These are phyloP conservation scores for Fusarium buharicum DNA, from an alignment of 2,329 filamentous ascomycete genomes.

Conservation along the genomic window DNA sequence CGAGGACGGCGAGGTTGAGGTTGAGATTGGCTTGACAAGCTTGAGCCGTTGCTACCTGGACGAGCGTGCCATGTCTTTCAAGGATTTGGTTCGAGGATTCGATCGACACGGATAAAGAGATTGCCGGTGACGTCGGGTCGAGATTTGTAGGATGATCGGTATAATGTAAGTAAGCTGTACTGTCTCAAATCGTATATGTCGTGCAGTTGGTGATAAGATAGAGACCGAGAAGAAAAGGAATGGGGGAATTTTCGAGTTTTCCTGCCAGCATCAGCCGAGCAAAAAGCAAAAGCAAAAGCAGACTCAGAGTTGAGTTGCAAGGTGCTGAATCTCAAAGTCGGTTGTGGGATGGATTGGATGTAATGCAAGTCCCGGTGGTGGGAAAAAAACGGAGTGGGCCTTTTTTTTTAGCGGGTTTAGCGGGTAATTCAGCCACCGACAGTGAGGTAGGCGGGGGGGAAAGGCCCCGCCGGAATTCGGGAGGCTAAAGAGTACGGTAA, in stretches of 20 bases:
- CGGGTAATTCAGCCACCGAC: constrained; percentile 35
- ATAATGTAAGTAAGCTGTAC: neutral
- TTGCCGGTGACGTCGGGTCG: neutral
- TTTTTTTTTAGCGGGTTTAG: constrained; percentile 27
- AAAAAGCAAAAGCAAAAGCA: constrained; percentile 5
- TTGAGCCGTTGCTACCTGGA: constrained; percentile 25
- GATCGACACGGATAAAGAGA: neutral
- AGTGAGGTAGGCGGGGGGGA: constrained; percentile 2
- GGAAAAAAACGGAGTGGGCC: no score
- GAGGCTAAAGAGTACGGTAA: constrained; percentile 21
- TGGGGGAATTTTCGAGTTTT: neutral
- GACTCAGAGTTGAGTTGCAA: constrained; percentile 4
- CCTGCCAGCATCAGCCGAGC: constrained; percentile 2
- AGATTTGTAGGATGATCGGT: neutral
- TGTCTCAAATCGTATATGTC: constrained; percentile 5
- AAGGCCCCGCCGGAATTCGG: constrained; percentile 20
- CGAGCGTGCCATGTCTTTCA: constrained; percentile 40
- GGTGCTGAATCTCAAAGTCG: constrained; percentile 12
- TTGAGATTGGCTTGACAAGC: constrained; percentile 31
- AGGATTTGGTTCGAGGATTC: neutral
- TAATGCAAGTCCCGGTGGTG: neutral
- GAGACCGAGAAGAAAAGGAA: neutral
- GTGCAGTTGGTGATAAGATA: neutral
- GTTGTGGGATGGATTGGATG: constrained; percentile 14
- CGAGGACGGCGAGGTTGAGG: constrained; percentile 11